Percentiles rank a stretch among this genome's conserved stretches.
phyloP scores from a whole-genome alignment of 139 green algal species.

The Volvox reticuliferus region DNA sequence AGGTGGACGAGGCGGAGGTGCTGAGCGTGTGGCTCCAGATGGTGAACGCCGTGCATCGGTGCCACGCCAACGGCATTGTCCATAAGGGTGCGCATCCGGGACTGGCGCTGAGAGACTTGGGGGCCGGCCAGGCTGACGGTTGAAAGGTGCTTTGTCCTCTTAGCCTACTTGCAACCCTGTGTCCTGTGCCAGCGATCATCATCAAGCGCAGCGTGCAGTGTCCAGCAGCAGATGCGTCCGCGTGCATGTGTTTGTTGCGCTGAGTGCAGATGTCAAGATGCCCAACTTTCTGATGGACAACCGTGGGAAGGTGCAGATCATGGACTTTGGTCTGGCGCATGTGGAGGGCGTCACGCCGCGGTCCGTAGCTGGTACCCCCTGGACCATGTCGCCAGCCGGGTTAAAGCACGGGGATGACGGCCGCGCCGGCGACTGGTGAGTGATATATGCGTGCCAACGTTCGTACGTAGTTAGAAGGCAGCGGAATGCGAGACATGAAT shows the following conservation, averaged over 20 bases:
- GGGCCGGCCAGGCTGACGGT: no score
- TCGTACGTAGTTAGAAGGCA: background rate
- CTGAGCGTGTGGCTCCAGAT: slow-evolving; percentile 47
- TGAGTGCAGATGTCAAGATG: slow-evolving; percentile 36
- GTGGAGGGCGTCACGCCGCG: slow-evolving; percentile 31
- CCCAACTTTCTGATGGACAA: slow-evolving; percentile 43
- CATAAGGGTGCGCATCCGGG: slow-evolving; percentile 22
- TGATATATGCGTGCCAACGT: background rate
- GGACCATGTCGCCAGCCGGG: slow-evolving; percentile 36
- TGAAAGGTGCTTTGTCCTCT: no score
- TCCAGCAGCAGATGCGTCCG: no score
- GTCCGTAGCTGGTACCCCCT: slow-evolving; percentile 30
- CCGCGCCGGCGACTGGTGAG: slow-evolving; percentile 41
- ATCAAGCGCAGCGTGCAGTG: no score
- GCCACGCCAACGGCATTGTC: slow-evolving; percentile 12
- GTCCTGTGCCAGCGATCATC: no score
- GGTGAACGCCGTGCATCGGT: slow-evolving; percentile 23
- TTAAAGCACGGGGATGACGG: slow-evolving; percentile 44
- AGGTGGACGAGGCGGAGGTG: slow-evolving; percentile 29
- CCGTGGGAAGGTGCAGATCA: slow-evolving; percentile 25
- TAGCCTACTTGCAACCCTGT: no score
- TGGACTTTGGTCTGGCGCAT: slow-evolving; percentile 38
- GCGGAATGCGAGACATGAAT: no score
- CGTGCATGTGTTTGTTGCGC: no score
- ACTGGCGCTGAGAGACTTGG: no score